Evolutionary conservation across 768 basidiomycete species (phyloP).

Genomic region (Asterophora lycoperdoides): DNA sequence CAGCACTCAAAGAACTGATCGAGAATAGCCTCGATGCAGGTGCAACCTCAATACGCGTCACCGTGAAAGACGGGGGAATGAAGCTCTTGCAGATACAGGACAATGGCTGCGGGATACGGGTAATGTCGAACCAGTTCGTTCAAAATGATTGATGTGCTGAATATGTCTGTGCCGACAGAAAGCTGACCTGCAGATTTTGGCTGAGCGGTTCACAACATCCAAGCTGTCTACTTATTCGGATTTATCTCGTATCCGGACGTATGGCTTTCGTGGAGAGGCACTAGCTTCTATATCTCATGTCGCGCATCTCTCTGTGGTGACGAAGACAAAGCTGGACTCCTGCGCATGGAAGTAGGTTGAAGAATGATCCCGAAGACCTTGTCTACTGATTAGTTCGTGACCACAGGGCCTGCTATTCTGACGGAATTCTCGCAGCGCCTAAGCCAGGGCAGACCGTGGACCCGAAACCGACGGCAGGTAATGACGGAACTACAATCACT

Average conservation of each 20-base stretch:
- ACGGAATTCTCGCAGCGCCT: constrained; percentile 66
- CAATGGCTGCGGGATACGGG: constrained; percentile 92
- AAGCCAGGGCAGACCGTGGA: constrained; percentile 71
- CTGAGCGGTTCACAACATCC: constrained; percentile 93
- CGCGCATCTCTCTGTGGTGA: constrained; percentile 82
- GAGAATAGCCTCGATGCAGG: constrained; percentile 97
- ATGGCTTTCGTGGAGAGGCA: constrained; percentile 97
- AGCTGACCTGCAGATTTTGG: constrained; percentile 83
- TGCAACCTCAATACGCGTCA: constrained; percentile 79
- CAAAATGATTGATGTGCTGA: background rate
- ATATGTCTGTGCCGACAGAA: constrained; percentile 46
- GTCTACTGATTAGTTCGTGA: constrained; percentile 4
- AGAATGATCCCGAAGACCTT: background rate
- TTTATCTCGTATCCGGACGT: constrained; percentile 77
- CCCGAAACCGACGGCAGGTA: constrained; percentile 89
- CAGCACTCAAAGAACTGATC: constrained; percentile 92
- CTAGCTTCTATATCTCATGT: constrained; percentile 95
- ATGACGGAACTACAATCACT: constrained; percentile 87
- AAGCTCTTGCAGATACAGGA: constrained; percentile 95
- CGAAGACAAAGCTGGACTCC: constrained; percentile 76
- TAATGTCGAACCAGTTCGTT: constrained; percentile 27
- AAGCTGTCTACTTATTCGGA: constrained; percentile 88
- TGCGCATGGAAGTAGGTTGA: constrained; percentile 89
- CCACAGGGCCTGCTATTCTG: constrained; percentile 72
- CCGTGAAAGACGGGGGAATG: constrained; percentile 92